Evolutionary conservation across 306 rosid species (phyloP).

Genomic region (Dalbergia oliveri): DNA sequence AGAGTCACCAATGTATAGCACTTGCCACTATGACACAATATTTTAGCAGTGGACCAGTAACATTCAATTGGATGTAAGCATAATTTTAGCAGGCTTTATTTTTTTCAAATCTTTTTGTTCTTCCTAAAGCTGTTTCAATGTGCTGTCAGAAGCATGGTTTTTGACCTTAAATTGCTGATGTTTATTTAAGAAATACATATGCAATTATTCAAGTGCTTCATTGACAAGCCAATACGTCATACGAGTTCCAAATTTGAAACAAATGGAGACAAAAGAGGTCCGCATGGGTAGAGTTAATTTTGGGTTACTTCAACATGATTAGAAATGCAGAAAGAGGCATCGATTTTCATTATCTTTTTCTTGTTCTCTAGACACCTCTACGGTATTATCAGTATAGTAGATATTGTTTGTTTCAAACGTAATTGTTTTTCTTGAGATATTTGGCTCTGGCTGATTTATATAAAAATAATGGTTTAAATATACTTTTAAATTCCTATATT

Average conservation of each 20-base stretch:
- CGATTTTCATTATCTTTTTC: neutral
- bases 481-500: no score
- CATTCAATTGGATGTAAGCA: conserved; percentile 26
- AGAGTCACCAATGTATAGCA: conserved; percentile 46
- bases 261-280: conserved; percentile 6
- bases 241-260: neutral
- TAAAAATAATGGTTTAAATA: no score
- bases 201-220: neutral
- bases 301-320: conserved; percentile 4
- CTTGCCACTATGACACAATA: conserved; percentile 1
- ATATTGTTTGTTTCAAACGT: neutral
- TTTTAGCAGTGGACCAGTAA: conserved; percentile 47
- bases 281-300: neutral
- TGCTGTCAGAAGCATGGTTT: conserved; percentile 18
- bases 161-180: neutral
- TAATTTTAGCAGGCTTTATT: neutral
- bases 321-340: neutral
- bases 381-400: neutral
- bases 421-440: no score
- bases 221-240: conserved; percentile 20
- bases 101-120: neutral
- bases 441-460: no score
- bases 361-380: neutral
- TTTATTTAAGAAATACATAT: neutral
- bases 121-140: neutral